Conservation (phyloP, 306 rosid genomes). For the Gleditsia sinensis region DNA sequence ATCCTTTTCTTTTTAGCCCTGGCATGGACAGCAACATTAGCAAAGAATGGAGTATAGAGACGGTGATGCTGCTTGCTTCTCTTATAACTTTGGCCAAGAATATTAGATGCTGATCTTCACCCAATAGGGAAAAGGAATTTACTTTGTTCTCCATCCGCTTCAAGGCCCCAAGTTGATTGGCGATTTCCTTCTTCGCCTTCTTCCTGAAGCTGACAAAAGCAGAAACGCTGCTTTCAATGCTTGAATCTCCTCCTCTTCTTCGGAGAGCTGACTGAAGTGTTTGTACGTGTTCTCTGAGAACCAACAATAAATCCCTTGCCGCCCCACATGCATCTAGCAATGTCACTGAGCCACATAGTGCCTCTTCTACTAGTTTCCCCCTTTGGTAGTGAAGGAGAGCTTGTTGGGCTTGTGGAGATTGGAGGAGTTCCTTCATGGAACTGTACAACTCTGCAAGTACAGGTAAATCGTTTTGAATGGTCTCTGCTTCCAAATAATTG, state of each 20-base stretch:
- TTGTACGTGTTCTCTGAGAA: constrained; percentile 55
- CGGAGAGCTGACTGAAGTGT: constrained; percentile 60
- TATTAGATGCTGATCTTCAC: constrained; percentile 40
- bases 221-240: constrained; percentile 43
- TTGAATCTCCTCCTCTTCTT: constrained; percentile 50
- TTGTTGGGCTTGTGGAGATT: constrained; percentile 54
- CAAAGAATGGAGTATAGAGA: constrained; percentile 53
- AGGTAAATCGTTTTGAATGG: constrained; percentile 47
- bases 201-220: constrained; percentile 57
- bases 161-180: constrained; percentile 47
- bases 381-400: constrained; percentile 48
- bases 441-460: constrained; percentile 57
- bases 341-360: constrained; percentile 50
- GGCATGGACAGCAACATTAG: constrained; percentile 53
- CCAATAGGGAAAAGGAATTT: constrained; percentile 5
- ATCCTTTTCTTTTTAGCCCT: constrained; percentile 38
- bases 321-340: constrained; percentile 59
- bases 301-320: constrained; percentile 48
- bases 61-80: constrained; percentile 51
- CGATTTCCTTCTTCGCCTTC: constrained; percentile 62
- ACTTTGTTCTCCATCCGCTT: constrained; percentile 53
- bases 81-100: constrained; percentile 45
- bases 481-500: constrained; percentile 28
- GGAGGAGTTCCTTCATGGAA: constrained; percentile 56
- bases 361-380: constrained; percentile 49